Evolutionary conservation across 2,329 filamentous ascomycete genomes (phyloP).

Genomic region (Fragosphaeria purpurea): DNA sequence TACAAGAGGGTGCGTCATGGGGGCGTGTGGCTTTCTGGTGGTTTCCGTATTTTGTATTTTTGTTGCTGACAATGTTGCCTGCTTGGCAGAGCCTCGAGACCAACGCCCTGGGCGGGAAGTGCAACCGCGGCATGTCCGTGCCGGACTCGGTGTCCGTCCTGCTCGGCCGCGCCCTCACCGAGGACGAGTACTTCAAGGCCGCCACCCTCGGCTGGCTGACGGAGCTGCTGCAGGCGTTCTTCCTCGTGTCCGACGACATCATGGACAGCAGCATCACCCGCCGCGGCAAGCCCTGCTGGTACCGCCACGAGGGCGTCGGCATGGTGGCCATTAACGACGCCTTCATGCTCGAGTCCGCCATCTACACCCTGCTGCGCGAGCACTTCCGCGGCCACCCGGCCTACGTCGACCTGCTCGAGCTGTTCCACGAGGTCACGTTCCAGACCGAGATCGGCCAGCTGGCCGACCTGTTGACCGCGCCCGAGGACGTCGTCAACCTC

Average conservation of each 20-base stretch:
- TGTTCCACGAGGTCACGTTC: constrained; percentile 90
- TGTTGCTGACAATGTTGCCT: neutral
- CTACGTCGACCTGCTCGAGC: constrained; percentile 86
- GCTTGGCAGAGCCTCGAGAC: constrained; percentile 61
- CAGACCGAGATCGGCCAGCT: constrained; percentile 94
- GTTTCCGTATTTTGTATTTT: constrained; percentile 7
- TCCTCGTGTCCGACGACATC: constrained; percentile 96
- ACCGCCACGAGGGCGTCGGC: constrained; percentile 77
- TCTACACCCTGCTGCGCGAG: constrained; percentile 88
- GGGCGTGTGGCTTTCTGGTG: constrained; percentile 33
- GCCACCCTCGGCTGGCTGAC: constrained; percentile 94
- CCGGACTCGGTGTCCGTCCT: constrained; percentile 82
- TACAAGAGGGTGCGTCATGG: constrained; percentile 67
- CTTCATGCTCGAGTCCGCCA: constrained; percentile 85
- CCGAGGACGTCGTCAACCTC: constrained; percentile 86
- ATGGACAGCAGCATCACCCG: constrained; percentile 96
- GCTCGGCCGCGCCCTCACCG: constrained; percentile 57
- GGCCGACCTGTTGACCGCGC: constrained; percentile 89
- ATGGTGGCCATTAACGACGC: constrained; percentile 98
- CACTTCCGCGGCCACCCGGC: constrained; percentile 79
- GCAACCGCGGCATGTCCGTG: constrained; percentile 97
- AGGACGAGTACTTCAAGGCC: constrained; percentile 79
- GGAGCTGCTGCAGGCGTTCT: constrained; percentile 96
- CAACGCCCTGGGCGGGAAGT: constrained; percentile 92
- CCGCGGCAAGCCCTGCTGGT: constrained; percentile 93